phyloP scores from a whole-genome alignment of 345 rosid species.

The Euphorbia peplus region DNA sequence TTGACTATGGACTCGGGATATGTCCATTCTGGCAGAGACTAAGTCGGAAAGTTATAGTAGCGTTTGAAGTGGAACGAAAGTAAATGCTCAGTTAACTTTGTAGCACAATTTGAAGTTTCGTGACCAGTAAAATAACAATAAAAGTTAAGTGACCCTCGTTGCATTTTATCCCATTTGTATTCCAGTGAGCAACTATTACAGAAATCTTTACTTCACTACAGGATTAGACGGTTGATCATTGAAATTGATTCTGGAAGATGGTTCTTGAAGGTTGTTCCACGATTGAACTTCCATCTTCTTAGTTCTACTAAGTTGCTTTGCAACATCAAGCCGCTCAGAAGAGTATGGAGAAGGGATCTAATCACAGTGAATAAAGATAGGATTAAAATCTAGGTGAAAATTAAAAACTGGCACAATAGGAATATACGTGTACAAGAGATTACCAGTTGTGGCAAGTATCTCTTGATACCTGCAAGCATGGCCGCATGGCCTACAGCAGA shows the following conservation, averaged over 20 bases:
- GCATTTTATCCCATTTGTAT: background rate
- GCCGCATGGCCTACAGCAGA: constrained; percentile 65
- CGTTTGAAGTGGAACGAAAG: too few species aligned
- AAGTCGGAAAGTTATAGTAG: too few species aligned
- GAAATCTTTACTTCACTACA: background rate
- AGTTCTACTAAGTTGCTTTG: constrained; percentile 51
- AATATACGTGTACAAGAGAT: background rate
- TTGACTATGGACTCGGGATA: too few species aligned
- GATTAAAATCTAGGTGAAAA: constrained; percentile 15
- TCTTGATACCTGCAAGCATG: constrained; percentile 53
- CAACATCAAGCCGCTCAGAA: constrained; percentile 47
- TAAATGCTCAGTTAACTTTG: too few species aligned
- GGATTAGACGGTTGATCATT: constrained; percentile 6
- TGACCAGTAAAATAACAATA: too few species aligned
- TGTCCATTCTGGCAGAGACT: too few species aligned
- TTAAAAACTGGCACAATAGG: background rate
- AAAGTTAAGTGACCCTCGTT: too few species aligned
- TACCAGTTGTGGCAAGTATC: constrained; percentile 56
- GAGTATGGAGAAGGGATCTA: constrained; percentile 73
- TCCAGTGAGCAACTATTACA: background rate
- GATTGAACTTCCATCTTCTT: constrained; percentile 48
- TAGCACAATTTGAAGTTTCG: too few species aligned
- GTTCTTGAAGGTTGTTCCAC: constrained; percentile 45
- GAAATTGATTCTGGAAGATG: constrained; percentile 24
- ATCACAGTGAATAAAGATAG: constrained; percentile 1